These are phyloP conservation scores for Neurospora tetraspora DNA, from an alignment of 495 filamentous ascomycete genomes.

Conservation along the genomic window DNA sequence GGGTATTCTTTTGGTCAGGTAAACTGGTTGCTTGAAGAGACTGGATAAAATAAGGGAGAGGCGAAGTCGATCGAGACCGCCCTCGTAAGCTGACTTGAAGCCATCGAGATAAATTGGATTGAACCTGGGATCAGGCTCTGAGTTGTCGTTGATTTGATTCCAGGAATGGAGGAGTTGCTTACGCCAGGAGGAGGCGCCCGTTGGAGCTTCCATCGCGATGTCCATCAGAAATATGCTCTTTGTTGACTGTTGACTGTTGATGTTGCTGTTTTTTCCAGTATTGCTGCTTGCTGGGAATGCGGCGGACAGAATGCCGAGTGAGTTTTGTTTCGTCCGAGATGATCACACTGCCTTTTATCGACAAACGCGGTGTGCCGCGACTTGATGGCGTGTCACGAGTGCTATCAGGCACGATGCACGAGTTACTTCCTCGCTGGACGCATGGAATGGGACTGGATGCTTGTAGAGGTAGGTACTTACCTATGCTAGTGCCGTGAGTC, in stretches of 20 bases:
- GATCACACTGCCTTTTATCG: neutral
- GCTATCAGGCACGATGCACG: neutral
- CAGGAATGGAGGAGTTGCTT: too few species aligned
- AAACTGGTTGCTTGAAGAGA: neutral
- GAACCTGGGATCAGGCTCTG: too few species aligned
- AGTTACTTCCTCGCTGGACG: neutral
- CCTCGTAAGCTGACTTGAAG: neutral
- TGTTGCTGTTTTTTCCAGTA: neutral
- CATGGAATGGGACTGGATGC: neutral
- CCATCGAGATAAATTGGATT: neutral
- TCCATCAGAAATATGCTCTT: neutral
- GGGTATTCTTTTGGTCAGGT: neutral
- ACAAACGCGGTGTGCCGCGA: neutral
- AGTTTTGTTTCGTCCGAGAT: neutral
- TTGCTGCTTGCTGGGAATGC: neutral
- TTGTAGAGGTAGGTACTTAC: neutral
- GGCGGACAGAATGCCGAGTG: neutral
- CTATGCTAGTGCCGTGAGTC: neutral
- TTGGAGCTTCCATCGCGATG: neutral
- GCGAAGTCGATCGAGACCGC: neutral
- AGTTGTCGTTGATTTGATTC: too few species aligned
- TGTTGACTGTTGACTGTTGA: neutral
- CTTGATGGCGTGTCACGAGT: neutral
- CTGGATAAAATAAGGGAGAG: neutral
- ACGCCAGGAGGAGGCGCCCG: too few species aligned